Evolutionary conservation across 495 filamentous ascomycete species (phyloP).

Genomic region (Penicillium waksmanii): DNA sequence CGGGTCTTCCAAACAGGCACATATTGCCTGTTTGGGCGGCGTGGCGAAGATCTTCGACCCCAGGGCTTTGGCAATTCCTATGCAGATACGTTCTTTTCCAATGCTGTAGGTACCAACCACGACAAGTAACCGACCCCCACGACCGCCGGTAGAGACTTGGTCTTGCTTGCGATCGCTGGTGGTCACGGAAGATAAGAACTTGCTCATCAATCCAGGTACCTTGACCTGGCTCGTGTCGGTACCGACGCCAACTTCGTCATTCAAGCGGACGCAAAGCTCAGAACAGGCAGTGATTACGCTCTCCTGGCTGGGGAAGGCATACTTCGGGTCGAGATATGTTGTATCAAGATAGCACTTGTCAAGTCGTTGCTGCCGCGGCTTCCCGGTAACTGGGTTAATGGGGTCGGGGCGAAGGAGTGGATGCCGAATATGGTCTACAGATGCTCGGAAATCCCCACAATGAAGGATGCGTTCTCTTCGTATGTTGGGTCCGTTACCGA

Average conservation of each 20-base stretch:
- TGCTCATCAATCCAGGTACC: slow-evolving; percentile 61
- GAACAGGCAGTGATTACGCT: slow-evolving; percentile 86
- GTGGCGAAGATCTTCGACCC: slow-evolving; percentile 89
- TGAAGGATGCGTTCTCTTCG: slow-evolving; percentile 80
- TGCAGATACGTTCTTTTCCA: slow-evolving; percentile 94
- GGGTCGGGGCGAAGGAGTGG: slow-evolving; percentile 77
- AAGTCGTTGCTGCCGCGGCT: slow-evolving; percentile 78
- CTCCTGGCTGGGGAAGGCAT: slow-evolving; percentile 88
- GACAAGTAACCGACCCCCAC: slow-evolving; percentile 78
- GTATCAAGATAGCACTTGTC: slow-evolving; percentile 97
- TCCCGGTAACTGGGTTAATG: slow-evolving; percentile 67
- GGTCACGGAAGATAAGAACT: slow-evolving; percentile 54
- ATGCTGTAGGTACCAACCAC: slow-evolving; percentile 97
- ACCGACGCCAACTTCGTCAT: slow-evolving; percentile 58
- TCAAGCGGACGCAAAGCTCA: slow-evolving; percentile 79
- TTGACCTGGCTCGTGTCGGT: slow-evolving; percentile 40
- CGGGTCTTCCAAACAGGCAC: slow-evolving; percentile 79
- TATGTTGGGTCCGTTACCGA: slow-evolving; percentile 60
- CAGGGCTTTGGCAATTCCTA: slow-evolving; percentile 87
- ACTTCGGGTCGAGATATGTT: slow-evolving; percentile 94
- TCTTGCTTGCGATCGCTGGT: slow-evolving; percentile 13
- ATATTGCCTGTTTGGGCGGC: slow-evolving; percentile 79
- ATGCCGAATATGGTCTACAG: slow-evolving; percentile 82
- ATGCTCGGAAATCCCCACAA: slow-evolving; percentile 95
- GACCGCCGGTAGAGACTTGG: slow-evolving; percentile 42